Base-by-base conservation (phyloP, 2,329 filamentous ascomycete genomes). In the Albophoma yamanashiensis region DNA sequence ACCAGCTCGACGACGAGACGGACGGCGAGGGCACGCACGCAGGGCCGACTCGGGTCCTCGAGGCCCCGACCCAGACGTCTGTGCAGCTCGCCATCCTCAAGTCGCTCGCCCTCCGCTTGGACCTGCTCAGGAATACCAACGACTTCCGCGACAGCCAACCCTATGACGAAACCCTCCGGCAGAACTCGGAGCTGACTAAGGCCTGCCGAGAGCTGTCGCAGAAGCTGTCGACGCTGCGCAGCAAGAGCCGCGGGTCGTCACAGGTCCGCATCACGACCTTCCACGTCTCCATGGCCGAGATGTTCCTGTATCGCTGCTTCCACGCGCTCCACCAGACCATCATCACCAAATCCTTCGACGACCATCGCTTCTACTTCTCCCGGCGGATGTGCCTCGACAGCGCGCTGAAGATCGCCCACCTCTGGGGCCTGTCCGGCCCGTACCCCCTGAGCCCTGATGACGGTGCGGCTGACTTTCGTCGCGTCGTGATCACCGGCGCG, bases 301-400 rank as follows among this genome's bases (percentile, higher is more conserved):
- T 78, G 57, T 67, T 76, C 59, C 68, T 77, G 3, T 77, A 79
- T 58, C 77, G 77, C 27, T 79, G 75, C 62, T 78, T 80, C 64
- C 73, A 85, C 15, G 75, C 78, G 0, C 75, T 87, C 0, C 83
- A 87, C 62, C 78, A 81, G 43, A 77, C 78, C 0, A 77, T 78
- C 69, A 73, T 81, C 34, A 67, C 69, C 7, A 71, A 73, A 17
- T 77, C 80, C 0, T 71, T 76, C 15, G 69, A 74, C 1, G 74
- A 82, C 45, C 77, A 79, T 0, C 72, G 74, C 1, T 82, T 78
- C 62, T 81, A 81, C 67, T 83, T 80, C 67, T 82, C 80, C 0
- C 75, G 79, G 25, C 81, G 82, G 61, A 75, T 81, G 57, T 75
- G 74, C 50, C 71, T 80, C 12, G 78, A 81, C 64, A 73, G 71